Base-by-base conservation (phyloP, 2,329 filamentous ascomycete genomes). In the Diaporthe citri region DNA sequence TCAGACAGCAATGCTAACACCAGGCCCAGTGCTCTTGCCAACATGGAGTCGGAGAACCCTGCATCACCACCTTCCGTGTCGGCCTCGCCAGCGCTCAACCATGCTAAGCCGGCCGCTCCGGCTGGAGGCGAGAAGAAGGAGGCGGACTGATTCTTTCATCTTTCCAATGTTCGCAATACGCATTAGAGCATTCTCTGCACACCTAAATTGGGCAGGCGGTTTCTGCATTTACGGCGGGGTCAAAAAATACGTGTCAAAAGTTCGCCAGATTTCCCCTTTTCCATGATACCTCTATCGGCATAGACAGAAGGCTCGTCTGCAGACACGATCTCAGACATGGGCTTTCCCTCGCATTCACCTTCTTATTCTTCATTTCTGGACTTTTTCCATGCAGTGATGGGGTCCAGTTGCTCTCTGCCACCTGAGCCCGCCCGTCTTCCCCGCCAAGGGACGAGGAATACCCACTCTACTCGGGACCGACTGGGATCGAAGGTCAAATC, bases 21-120 rank as follows among this genome's bases (percentile, higher is more conserved):
- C 22, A 13, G 6, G 43, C 9, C 9, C 77, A 91, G 90, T 82
- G 85, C 91, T 77, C 86, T 92, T 77, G 90, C 89, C 80, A 90
- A 86, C 80, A 89, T 88, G 90, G 92, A 90, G 80, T 88, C 87
- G 79, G 90, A 91, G 82, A 88, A 90, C 84, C 92, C 89, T 76
- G 88, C 90, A 80, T 95, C 93, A 79, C 93, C 94, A 80, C 92
- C 93, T 73, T 93, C 92, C 76, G 89, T 91, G 66, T 87, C 91
- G 77, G 91, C 90, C 74, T 94, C 93, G 72, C 93, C 93, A 64
- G 89, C 90, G 75, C 82, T 93, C 81, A 85, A 91, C 77, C 94
- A 93, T 86, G 89, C 87, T 77, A 88, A 87, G 77, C 88, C 90
- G 77, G 90, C 90, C 81, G 86, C 84, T 71, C 83, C 82, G 66